Percentiles rank a stretch among this genome's conserved stretches.
These are phyloP conservation scores for Arthrinium phaeospermum DNA, from an alignment of 2,329 filamentous ascomycete genomes.

Conservation along the genomic window DNA sequence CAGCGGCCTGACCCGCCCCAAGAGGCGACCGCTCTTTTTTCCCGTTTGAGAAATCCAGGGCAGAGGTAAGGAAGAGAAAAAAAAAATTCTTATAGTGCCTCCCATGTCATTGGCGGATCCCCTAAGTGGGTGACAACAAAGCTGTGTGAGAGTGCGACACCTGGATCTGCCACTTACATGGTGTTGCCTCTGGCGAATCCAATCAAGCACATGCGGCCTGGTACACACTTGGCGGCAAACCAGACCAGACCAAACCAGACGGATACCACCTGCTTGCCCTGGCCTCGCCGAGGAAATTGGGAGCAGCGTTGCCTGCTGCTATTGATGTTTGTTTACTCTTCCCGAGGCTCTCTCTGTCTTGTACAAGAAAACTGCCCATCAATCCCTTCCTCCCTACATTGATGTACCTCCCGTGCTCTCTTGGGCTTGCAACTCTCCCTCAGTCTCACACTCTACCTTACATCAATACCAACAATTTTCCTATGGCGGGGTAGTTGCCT, in stretches of 20 bases:
- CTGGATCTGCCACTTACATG: constrained; percentile 11
- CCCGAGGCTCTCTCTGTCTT: not conserved
- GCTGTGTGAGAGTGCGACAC: constrained; percentile 6
- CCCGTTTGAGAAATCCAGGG: constrained; percentile 11
- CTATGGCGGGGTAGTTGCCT: constrained; percentile 12
- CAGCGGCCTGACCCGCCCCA: constrained; percentile 1
- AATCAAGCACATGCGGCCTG: constrained; percentile 8
- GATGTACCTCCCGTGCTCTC: too few relatives aligned
- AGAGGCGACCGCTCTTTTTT: constrained; percentile 7
- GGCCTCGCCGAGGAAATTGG: not conserved
- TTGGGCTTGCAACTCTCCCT: too few relatives aligned
- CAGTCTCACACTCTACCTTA: not conserved
- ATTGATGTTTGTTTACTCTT: not conserved
- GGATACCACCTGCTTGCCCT: not conserved
- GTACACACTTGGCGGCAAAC: not conserved
- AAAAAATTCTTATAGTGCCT: constrained; percentile 15
- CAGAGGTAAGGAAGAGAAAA: not conserved
- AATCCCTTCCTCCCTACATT: not conserved
- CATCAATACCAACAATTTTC: not conserved
- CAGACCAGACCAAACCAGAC: not conserved
- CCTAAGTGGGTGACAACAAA: constrained; percentile 16
- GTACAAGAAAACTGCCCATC: not conserved
- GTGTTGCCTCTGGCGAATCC: constrained; percentile 13
- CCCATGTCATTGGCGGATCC: constrained; percentile 17
- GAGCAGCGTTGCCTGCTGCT: not conserved